These are phyloP conservation scores for Aspergillus ustus DNA, from an alignment of 2,329 filamentous ascomycete genomes.

Conservation along the genomic window DNA sequence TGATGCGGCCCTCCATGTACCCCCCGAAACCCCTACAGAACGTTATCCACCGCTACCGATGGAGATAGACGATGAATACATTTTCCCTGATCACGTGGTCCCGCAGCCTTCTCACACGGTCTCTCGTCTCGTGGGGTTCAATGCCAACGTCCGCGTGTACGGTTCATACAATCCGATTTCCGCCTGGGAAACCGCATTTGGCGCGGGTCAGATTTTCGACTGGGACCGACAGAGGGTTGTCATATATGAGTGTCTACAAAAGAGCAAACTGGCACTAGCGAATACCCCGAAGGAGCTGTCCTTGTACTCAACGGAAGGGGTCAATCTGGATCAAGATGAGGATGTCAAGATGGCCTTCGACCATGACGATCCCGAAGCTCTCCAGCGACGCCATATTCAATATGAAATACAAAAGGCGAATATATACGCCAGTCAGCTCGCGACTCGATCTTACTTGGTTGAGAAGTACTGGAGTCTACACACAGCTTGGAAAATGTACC, in stretches of 20 bases:
- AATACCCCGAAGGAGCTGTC: slow-evolving; percentile 72
- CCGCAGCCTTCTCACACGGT: slow-evolving; percentile 70
- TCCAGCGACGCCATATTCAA: slow-evolving; percentile 58
- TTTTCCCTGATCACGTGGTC: slow-evolving; percentile 72
- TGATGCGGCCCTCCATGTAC: slow-evolving; percentile 73
- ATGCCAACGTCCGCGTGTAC: slow-evolving; percentile 77
- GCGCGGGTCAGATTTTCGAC: slow-evolving; percentile 73
- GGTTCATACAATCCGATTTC: slow-evolving; percentile 78
- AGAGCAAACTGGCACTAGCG: slow-evolving; percentile 70
- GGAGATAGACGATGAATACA: slow-evolving; percentile 83
- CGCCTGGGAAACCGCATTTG: slow-evolving; percentile 81
- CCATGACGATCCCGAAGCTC: slow-evolving; percentile 38
- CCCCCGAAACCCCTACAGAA: slow-evolving; percentile 74
- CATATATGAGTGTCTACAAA: slow-evolving; percentile 71
- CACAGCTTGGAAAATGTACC: slow-evolving; percentile 59
- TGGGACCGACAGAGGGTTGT: slow-evolving; percentile 78
- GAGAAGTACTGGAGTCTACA: slow-evolving; percentile 82
- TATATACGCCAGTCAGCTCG: slow-evolving; percentile 79
- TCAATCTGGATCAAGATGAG: slow-evolving; percentile 32
- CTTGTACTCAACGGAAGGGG: slow-evolving; percentile 47
- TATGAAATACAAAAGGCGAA: slow-evolving; percentile 93
- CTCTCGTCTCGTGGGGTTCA: slow-evolving; percentile 78
- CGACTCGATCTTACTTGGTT: slow-evolving; percentile 81
- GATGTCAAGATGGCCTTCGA: slow-evolving; percentile 57
- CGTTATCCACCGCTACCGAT: slow-evolving; percentile 79